Base-by-base conservation (phyloP, 306 rosid species). In the Prunus persica region DNA sequence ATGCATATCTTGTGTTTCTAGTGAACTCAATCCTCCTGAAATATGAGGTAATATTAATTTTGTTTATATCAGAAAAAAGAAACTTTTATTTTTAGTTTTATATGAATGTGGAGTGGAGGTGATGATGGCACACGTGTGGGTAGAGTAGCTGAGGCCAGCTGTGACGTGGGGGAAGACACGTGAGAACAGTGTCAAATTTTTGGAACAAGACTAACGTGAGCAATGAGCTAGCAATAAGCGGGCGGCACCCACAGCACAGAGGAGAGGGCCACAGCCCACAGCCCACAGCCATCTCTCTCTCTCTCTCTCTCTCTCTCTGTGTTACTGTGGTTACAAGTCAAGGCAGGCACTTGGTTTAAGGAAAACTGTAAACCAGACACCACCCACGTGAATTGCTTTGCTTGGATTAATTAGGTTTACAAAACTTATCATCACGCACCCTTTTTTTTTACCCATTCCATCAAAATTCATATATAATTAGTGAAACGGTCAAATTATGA, bases 91-190 rank as follows among this genome's bases (percentile, higher is more conserved):
- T 38, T 38, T 6, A 6, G 2, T 38, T 38, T 38, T 38, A 6
- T 1, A 38, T 38, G 43, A 38, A 38, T 38, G 43, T 11, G 15
- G 15, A 47, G 24, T 0, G 32, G 7, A 13, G 64, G 28, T 8
- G 65, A 24, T 12, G 19, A 24, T 12, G 19, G 11, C 8, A 6
- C 34, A 20, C 18, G 3, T 27, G 14, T 56, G 65, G 34, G 2
- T n/a, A 12, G 62, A 56, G 62, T 56, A 25, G 65, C 43, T 62
- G 67, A 62, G 19, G 63, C 49, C 19, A 52, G 49, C 45, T 30
- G 49, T 70, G 74, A 54, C 47, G 65, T 14, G 6, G 64, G 0
- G 32, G 49, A 0, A 11, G 50, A 75, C 84, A 62, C 80, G 84
- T 80, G 55, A 30, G 45, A 34, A 61, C 52, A 5, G 19, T 3